Evolutionary conservation across 345 rosid species (phyloP), one percentile per base, ranked within the genome.

Genomic region (Ceriops tagal): DNA sequence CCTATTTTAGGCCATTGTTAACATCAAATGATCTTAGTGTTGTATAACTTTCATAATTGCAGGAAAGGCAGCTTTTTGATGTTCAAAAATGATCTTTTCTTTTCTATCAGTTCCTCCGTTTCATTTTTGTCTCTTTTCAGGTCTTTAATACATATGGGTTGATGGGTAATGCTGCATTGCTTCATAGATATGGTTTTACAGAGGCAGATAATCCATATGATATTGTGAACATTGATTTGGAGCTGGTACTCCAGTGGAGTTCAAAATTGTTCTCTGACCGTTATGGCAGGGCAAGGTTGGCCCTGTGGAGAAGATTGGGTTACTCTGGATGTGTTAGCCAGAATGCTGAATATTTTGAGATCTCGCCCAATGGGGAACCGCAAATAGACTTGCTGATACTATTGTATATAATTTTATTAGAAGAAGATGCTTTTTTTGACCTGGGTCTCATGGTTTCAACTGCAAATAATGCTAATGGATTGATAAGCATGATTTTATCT

Each of bases 101-200:
- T 1, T 57, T 24, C 6, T 57, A 21, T 61, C 47, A 5, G 18
- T 61, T 11, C 2, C 19, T 22, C 21, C 26, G 0, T 70, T 70
- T 61, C 34, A 18, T 53, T 2, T 8, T 31, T 62, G 15, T 63
- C 21, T 30, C 52, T 15, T 49, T 15, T 58, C 73, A 92, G 98
- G 88, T 90, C 52, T 93, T 83, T 73, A 93, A 93, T 73, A 91
- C 98, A 24, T 93, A 93, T 43, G 98, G 98, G 16, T 73, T 71
- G 57, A 19, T 78, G 67, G 97, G 98, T 52, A 93, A 90, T 72
- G 98, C 98, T 68, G 96, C 93, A 57, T 80, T 93, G 85, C 91
- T 93, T 57, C 96, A 93, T 68, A 89, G 97, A 66, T 93, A 93
- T 39, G 98, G 98, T 37, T 93, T 93, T 74, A 84, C 98, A 16